phyloP scores from a whole-genome alignment of 176 grass and related monocot species.

The Musa beccarii region DNA sequence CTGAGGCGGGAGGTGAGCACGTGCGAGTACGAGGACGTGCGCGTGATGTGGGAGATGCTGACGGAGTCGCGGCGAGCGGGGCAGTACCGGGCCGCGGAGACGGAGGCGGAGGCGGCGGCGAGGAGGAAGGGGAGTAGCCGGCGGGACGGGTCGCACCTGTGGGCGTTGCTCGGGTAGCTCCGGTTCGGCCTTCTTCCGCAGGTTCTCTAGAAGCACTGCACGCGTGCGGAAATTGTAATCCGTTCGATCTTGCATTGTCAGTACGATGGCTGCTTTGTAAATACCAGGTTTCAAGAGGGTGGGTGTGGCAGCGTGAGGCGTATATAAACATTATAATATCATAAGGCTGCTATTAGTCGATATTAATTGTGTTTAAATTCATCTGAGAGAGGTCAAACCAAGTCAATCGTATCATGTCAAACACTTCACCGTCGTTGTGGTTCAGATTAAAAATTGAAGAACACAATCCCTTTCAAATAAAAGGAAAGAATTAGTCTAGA shows the following conservation, averaged over 20 bases:
- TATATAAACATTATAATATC: too few relatives aligned
- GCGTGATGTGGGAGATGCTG: conserved; percentile 96
- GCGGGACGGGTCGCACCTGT: background rate
- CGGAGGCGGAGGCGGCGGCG: background rate
- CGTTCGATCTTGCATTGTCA: background rate
- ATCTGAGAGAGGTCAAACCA: too few relatives aligned
- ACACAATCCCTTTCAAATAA: too few relatives aligned
- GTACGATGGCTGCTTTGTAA: too few relatives aligned
- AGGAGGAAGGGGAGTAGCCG: background rate
- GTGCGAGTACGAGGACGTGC: conserved; percentile 96
- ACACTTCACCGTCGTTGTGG: too few relatives aligned
- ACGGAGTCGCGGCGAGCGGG: conserved; percentile 13
- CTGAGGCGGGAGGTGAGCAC: conserved; percentile 88
- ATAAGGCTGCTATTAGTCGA: too few relatives aligned
- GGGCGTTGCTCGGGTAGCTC: conserved; percentile 15
- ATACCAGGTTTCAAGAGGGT: too few relatives aligned
- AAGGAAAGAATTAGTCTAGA: too few relatives aligned
- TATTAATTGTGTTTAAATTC: too few relatives aligned
- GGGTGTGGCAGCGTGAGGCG: too few relatives aligned
- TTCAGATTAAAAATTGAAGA: too few relatives aligned
- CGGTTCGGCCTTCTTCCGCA: conserved; percentile 30
- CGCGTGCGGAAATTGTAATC: background rate
- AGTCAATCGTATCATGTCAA: too few relatives aligned
- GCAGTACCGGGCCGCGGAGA: conserved; percentile 24
- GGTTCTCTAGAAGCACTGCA: conserved; percentile 32